A percentile compares a stretch with the other conserved stretches of the same genome.
Evolutionary conservation across 306 rosid species (phyloP).

Genomic region (Vigna trinervia): DNA sequence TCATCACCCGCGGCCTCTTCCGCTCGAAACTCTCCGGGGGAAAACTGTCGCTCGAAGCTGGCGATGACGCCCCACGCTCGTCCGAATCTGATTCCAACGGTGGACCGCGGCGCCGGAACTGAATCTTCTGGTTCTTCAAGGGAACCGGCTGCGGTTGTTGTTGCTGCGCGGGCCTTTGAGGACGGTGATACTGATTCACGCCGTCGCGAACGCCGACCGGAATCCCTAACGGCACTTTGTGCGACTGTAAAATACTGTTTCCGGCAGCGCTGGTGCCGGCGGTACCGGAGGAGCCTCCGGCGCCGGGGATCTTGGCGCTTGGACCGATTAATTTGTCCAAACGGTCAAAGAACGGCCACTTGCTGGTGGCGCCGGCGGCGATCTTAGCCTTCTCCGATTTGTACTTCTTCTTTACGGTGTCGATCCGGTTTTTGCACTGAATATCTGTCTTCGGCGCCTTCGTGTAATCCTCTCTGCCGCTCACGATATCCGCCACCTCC

Average conservation of each 20-base stretch:
- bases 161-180: conserved; percentile 43
- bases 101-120: conserved; percentile 50
- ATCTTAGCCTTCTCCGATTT: conserved; percentile 89
- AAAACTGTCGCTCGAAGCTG: conserved; percentile 74
- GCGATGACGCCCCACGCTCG: conserved; percentile 59
- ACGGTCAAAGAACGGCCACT: conserved; percentile 78
- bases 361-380: conserved; percentile 62
- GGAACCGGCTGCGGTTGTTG: conserved; percentile 24
- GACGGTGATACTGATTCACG: conserved; percentile 47
- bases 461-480: conserved; percentile 71
- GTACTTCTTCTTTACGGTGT: conserved; percentile 95
- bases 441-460: conserved; percentile 83
- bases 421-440: conserved; percentile 97
- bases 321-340: conserved; percentile 83
- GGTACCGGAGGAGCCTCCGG: conserved; percentile 27
- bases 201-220: conserved; percentile 66
- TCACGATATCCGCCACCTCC: conserved; percentile 94
- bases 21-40: conserved; percentile 57
- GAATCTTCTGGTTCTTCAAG: conserved; percentile 56
- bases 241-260: conserved; percentile 42
- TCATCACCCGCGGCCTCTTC: conserved; percentile 60
- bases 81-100: conserved; percentile 51
- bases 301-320: conserved; percentile 54
- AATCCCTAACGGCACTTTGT: conserved; percentile 72
- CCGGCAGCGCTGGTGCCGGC: conserved; percentile 19